phyloP scores from a whole-genome alignment of 305 asterid genomes.

The Stenogyne calaminthoides region DNA sequence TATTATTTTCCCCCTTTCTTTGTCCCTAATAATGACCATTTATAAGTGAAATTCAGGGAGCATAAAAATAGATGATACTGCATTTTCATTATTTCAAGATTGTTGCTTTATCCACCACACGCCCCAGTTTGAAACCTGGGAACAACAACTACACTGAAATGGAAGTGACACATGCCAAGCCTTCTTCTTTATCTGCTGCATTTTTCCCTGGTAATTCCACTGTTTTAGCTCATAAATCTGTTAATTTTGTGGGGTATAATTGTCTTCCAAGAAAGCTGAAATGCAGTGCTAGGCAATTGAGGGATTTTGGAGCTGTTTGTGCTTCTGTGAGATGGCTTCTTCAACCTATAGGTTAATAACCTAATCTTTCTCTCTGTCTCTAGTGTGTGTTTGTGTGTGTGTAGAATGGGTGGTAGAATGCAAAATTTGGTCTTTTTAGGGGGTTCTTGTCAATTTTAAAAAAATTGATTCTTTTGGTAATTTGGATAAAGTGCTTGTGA shows the following conservation, averaged over 20 bases:
- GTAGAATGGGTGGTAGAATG: not conserved
- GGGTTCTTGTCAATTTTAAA: not conserved
- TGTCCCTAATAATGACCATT: not conserved
- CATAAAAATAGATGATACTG: not conserved
- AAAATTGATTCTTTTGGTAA: not conserved
- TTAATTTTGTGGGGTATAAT: conserved; percentile 45
- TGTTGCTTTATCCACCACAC: not conserved
- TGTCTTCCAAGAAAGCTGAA: conserved; percentile 47
- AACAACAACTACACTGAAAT: not conserved
- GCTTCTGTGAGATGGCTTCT: conserved; percentile 67
- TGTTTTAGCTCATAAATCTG: conserved; percentile 35
- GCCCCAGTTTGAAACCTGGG: not conserved
- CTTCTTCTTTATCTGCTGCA: conserved; percentile 33
- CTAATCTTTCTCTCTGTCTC: not conserved
- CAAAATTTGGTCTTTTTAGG: not conserved
- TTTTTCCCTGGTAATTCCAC: conserved; percentile 29
- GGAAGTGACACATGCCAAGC: conserved; percentile 37
- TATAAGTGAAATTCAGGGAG: not conserved
- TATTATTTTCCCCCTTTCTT: not conserved
- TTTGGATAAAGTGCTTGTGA: not conserved
- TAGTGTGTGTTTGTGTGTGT: not conserved
- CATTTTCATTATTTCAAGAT: not conserved
- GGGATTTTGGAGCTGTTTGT: conserved; percentile 44
- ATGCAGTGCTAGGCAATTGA: conserved; percentile 37
- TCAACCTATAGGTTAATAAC: conserved; percentile 59